phyloP scores from a whole-genome alignment of 2,329 filamentous ascomycete genomes.

The Onygena corvina region DNA sequence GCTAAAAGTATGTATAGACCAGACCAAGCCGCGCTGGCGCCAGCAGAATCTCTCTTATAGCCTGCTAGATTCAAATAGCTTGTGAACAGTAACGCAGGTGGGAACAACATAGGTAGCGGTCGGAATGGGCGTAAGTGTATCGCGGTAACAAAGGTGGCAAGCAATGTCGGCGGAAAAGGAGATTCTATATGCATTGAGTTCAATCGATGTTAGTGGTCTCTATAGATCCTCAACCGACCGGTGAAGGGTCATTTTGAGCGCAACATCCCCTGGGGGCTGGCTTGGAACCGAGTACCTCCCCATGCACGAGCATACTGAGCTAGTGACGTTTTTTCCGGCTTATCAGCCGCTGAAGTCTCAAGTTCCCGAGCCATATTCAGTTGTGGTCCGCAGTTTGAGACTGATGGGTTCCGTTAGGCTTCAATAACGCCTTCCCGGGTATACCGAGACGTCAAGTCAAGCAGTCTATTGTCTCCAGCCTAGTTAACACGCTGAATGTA shows the following conservation, averaged over 20 bases:
- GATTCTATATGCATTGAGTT: conserved; percentile 38
- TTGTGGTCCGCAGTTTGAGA: conserved; percentile 1
- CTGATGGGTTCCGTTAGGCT: background rate
- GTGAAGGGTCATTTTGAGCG: background rate
- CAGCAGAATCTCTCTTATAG: conserved; percentile 52
- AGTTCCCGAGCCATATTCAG: conserved; percentile 3
- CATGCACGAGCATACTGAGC: conserved; percentile 31
- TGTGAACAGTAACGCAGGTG: conserved; percentile 53
- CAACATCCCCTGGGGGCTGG: background rate
- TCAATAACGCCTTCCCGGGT: no score
- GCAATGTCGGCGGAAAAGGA: conserved; percentile 51
- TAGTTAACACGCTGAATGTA: no score
- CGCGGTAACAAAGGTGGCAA: conserved; percentile 54
- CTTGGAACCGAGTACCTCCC: conserved; percentile 27
- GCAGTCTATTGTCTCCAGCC: no score
- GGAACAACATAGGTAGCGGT: conserved; percentile 53
- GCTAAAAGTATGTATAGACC: conserved; percentile 54
- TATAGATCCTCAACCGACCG: background rate
- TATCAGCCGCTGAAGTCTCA: conserved; percentile 18
- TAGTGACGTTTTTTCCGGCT: conserved; percentile 29
- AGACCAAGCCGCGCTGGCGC: conserved; percentile 53
- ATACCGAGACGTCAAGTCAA: no score
- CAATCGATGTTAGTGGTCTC: conserved; percentile 4
- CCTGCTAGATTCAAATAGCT: conserved; percentile 53
- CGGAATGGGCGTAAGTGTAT: conserved; percentile 57